Conservation (phyloP, 2,329 filamentous ascomycete genomes). For the Penicillium sp. region DNA sequence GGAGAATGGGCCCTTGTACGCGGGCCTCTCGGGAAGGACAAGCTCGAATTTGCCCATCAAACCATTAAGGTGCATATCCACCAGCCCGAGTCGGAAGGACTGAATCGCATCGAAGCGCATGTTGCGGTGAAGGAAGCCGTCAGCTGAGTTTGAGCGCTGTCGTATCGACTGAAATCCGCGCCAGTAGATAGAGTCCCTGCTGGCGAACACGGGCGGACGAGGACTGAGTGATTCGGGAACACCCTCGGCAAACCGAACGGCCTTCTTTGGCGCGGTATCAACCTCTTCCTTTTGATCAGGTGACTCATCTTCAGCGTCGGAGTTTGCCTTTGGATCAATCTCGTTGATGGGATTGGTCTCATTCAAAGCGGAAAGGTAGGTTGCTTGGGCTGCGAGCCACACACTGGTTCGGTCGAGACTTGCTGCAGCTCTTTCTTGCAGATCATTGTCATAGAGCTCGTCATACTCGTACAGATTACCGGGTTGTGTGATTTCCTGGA, state of each 20-base stretch:
- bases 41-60: conserved; percentile 85
- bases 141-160: conserved; percentile 66
- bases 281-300: conserved; percentile 26
- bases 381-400: conserved; percentile 82
- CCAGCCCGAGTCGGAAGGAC: conserved; percentile 74
- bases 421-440: conserved; percentile 70
- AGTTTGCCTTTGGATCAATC: conserved; percentile 35
- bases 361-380: conserved; percentile 70
- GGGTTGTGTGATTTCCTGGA: conserved; percentile 65
- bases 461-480: conserved; percentile 64
- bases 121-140: conserved; percentile 83
- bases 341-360: conserved; percentile 59
- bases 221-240: conserved; percentile 46
- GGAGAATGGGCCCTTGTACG: conserved; percentile 70
- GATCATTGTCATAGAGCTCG: conserved; percentile 72
- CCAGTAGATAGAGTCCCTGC: conserved; percentile 80
- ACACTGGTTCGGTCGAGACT: conserved; percentile 82
- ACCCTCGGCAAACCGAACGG: conserved; percentile 38
- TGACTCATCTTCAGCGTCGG: conserved; percentile 12
- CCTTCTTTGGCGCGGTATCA: conserved; percentile 32
- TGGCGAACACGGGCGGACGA: conserved; percentile 46
- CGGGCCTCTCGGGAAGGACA: conserved; percentile 68
- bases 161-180: conserved; percentile 79
- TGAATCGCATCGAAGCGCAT: conserved; percentile 88
- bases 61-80: conserved; percentile 74